Conservation (phyloP, 208 protist genomes). For the Entamoeba dispar region DNA sequence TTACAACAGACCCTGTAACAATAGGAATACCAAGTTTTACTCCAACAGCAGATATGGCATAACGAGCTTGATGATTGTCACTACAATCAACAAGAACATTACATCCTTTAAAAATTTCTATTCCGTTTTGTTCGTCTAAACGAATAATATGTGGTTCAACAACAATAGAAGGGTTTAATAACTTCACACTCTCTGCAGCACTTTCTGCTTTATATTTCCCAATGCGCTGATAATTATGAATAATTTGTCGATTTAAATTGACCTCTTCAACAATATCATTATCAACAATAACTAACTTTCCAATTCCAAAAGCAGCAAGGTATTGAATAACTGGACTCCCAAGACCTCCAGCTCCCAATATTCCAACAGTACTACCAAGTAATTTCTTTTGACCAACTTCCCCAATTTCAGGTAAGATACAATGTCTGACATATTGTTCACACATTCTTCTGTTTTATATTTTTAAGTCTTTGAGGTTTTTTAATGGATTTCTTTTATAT, state of each 20-base stretch:
- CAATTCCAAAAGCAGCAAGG: conserved; percentile 64
- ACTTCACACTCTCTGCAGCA: background rate
- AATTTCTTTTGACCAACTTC: conserved; percentile 33
- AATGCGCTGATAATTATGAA: background rate
- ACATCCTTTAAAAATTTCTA: background rate
- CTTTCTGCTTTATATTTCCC: background rate
- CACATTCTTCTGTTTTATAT: background rate
- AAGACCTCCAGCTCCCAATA: conserved; percentile 69
- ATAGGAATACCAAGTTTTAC: background rate
- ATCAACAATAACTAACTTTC: conserved; percentile 17
- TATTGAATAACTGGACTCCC: conserved; percentile 65
- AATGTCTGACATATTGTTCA: conserved; percentile 2
- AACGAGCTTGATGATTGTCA: background rate
- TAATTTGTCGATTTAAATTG: conserved; percentile 1
- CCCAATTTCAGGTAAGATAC: background rate
- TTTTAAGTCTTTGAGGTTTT: too few relatives aligned
- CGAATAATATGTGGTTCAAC: background rate
- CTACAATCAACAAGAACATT: background rate
- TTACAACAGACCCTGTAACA: background rate
- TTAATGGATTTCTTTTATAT: too few relatives aligned
- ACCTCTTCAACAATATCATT: background rate
- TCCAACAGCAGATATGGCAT: background rate
- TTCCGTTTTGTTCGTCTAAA: background rate
- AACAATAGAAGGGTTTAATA: background rate
- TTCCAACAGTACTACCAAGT: conserved; percentile 41